Base-by-base conservation (phyloP, 345 rosid genomes). In the Brassica incana region DNA sequence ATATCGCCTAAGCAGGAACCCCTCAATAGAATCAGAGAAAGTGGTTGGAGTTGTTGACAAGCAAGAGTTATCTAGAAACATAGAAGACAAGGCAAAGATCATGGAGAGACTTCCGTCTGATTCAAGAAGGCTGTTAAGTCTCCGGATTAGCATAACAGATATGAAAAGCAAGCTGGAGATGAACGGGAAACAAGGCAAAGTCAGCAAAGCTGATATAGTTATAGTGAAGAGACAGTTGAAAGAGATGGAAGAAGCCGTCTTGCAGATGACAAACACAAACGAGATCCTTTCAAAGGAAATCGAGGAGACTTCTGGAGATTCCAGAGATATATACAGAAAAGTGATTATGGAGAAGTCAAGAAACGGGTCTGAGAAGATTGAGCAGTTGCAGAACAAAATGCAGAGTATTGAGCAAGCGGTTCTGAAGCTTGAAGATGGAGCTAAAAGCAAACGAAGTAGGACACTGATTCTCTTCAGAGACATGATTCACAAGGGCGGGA, bases 81-180 rank as follows among this genome's bases (percentile, higher is more conserved):
- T 70, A 2, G 84, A 79, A 78, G 87, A 77, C 79, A 84, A 63
- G 84, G 87, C 81, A 82, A 85, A 86, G 80, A 75, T 93, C 78
- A 77, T 91, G 77, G 93, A 89, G 78, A 88, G 95, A 68, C 93
- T 89, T 52, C 84, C 84, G 78, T 88, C 95, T 8, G 92, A 93
- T 72, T 88, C 91, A 48, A 88, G 89, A 73, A 89, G 87, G 82
- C 82, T 95, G 32, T 78, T 83, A 4, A 85, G 77, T 77, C 91
- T 95, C 72, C 84, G 86, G 67, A 79, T 86, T n/a, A 85, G 86
- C 4, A 80, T 95, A 56, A 83, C 86, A 69, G 92, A 87, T 33
- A 66, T 93, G 81, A 93, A 84, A 84, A 90, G 65, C 65, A 89
- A 86, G 80, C 82, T 86, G 56, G 95, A 89, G 77, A 71, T 76